A percentile compares a stretch with the other conserved stretches of the same genome.
Evolutionary conservation across 768 basidiomycete genomes (phyloP).

Genomic region (Tricholoma bakamatsutake): DNA sequence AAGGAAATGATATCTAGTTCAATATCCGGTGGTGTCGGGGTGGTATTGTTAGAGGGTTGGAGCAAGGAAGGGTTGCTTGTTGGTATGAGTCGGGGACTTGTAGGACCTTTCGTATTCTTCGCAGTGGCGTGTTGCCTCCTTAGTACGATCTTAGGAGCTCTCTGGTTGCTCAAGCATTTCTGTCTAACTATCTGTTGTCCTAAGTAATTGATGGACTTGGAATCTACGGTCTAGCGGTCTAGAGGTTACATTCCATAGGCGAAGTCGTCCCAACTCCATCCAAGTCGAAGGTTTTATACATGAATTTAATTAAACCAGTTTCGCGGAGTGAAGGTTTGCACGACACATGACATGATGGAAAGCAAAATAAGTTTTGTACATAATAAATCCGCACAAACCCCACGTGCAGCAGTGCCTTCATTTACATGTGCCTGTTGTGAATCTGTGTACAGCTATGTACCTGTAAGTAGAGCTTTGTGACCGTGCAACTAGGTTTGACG

Average conservation of each 20-base stretch:
- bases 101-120: slow-evolving; percentile 8
- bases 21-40: slow-evolving; percentile 8
- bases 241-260: too few species aligned
- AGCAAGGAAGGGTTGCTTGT: background rate
- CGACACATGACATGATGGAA: background rate
- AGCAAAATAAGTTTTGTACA: background rate
- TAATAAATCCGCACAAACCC: background rate
- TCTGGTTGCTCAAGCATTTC: background rate
- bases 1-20: slow-evolving; percentile 12
- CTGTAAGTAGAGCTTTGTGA: background rate
- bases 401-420: background rate
- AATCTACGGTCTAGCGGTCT: too few species aligned
- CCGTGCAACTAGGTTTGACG: background rate
- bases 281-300: background rate
- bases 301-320: background rate
- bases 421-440: background rate
- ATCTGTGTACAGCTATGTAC: too few species aligned
- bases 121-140: background rate
- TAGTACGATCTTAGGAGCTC: slow-evolving; percentile 3
- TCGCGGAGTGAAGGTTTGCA: background rate
- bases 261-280: too few species aligned
- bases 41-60: slow-evolving; percentile 7
- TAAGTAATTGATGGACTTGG: background rate
- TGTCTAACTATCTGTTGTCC: background rate
- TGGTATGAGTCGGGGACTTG: slow-evolving; percentile 3